Evolutionary conservation across 2,329 filamentous ascomycete species (phyloP), one percentile per base, ranked within the genome.

Genomic region (Talaromyces pinophilus): DNA sequence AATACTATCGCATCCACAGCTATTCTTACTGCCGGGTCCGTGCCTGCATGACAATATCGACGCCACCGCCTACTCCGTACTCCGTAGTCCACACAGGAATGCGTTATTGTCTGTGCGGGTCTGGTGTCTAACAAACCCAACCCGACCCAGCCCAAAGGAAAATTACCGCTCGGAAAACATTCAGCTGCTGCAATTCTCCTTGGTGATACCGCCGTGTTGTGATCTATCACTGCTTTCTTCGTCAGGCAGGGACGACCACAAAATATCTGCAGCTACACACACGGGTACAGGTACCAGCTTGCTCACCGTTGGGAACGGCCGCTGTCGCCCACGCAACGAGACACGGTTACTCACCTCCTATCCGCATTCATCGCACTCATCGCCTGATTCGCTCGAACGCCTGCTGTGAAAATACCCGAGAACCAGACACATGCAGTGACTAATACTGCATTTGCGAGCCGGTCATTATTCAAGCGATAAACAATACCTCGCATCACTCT

Each of bases 61-160:
- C 64, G 64, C 64, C 62, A 67, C 61, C 52, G 52, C 61, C 54
- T 57, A 55, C 61, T 59, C 63, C 55, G 63, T 52, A 40, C 48
- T 35, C 42, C 59, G 62, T 54, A 52, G 25, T 28, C 44, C 61
- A 63, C 61, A 10, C 33, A 66, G 64, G 64, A 63, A 66, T 63
- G 65, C 65, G 35, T 54, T 54, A 54, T 46, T 67, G 65, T 67
- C 61, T 59, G 65, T 67, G 65, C 65, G 65, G 46, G 61, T 52
- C 65, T 67, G 44, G 55, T 30, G 54, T 67, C 65, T 63, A 57
- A 63, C 65, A 38, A 17, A 48, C 19, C 38, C 54, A 17, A 38
- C 54, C 33, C 54, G 40, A 38, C 61, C 15, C 50, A 55, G 40
- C 52, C 50, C 62, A 44, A 40, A 57, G 22, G 35, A 4, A 46